Percentiles rank a stretch among this genome's conserved stretches.
Conservation (phyloP, 495 filamentous ascomycete genomes). For the Hypomontagnella monticulosa region DNA sequence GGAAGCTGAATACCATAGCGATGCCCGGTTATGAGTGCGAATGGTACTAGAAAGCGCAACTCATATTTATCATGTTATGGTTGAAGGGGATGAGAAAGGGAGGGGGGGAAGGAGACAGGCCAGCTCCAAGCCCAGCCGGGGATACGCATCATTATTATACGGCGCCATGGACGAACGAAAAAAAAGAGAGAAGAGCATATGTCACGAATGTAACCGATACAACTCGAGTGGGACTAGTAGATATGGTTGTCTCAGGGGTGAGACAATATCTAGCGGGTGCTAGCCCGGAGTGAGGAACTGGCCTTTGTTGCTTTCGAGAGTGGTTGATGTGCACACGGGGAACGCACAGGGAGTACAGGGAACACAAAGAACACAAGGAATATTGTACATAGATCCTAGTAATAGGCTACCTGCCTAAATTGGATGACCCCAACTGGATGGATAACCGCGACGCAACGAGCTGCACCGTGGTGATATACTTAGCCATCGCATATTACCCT, state of each 20-base stretch:
- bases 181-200: not conserved
- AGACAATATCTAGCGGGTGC: constrained; percentile 11
- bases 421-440: constrained; percentile 21
- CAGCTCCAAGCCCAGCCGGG: not conserved
- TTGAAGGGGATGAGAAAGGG: not conserved
- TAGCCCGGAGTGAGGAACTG: constrained; percentile 13
- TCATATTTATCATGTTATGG: constrained; percentile 6
- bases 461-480: constrained; percentile 14
- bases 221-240: constrained; percentile 1
- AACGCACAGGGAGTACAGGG: constrained; percentile 1
- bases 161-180: not conserved
- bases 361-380: not conserved
- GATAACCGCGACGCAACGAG: constrained; percentile 24
- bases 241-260: constrained; percentile 3
- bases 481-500: constrained; percentile 25
- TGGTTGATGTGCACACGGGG: constrained; percentile 2
- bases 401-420: constrained; percentile 42
- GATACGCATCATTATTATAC: too few relatives aligned
- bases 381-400: constrained; percentile 20
- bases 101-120: not conserved
- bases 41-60: constrained; percentile 7
- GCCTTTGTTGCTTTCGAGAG: constrained; percentile 17
- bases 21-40: not conserved
- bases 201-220: not conserved
- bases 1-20: constrained; percentile 42